phyloP scores from a whole-genome alignment of 768 basidiomycete species.

The Coprinellus micaceus region DNA sequence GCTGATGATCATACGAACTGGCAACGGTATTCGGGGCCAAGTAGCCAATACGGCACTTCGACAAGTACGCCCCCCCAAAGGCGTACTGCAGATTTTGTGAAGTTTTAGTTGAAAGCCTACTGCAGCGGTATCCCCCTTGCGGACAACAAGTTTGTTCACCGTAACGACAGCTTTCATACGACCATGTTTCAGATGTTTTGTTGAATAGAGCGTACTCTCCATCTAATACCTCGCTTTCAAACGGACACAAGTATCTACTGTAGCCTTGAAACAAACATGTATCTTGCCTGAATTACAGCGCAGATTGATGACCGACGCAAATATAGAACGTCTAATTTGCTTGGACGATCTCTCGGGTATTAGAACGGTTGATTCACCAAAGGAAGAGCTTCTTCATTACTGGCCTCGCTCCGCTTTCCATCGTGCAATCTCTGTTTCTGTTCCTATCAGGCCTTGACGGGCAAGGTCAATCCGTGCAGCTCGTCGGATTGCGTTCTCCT shows the following conservation, averaged over 20 bases:
- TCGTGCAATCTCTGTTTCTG: slow-evolving; percentile 78
- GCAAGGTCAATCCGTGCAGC: slow-evolving; percentile 75
- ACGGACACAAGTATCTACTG: background rate
- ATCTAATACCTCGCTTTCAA: background rate
- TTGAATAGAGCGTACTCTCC: background rate
- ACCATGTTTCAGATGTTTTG: too few relatives aligned
- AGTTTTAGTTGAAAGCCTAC: background rate
- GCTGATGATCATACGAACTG: slow-evolving; percentile 31
- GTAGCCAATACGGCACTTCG: too few relatives aligned
- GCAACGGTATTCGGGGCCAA: slow-evolving; percentile 3
- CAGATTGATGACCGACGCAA: background rate
- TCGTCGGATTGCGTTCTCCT: slow-evolving; percentile 66
- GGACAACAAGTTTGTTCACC: too few relatives aligned
- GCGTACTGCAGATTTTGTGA: too few relatives aligned
- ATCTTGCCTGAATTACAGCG: background rate
- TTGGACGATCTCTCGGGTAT: too few relatives aligned
- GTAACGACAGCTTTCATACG: too few relatives aligned
- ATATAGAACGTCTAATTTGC: too few relatives aligned
- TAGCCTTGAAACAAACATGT: background rate
- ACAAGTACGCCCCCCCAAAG: too few relatives aligned
- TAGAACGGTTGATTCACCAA: too few relatives aligned
- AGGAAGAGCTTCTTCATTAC: background rate
- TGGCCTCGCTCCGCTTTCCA: slow-evolving; percentile 52
- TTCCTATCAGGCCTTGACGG: slow-evolving; percentile 69
- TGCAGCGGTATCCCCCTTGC: too few relatives aligned